Conservation (phyloP, 2,329 filamentous ascomycete species). For the Elsinoe perseae region DNA sequence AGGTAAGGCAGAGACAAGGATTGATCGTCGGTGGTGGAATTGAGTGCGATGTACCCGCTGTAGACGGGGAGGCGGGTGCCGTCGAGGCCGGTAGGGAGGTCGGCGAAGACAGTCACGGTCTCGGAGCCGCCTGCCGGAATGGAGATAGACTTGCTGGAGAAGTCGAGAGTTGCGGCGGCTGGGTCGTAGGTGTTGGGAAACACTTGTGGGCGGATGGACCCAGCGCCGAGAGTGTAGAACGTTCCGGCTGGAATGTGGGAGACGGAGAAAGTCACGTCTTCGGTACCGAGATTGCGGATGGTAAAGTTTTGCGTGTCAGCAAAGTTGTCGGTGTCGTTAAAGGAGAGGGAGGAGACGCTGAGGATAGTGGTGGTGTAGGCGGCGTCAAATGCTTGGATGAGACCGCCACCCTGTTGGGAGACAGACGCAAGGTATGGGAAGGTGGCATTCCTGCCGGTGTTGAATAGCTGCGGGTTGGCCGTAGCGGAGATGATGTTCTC, state of each 20-base stretch:
- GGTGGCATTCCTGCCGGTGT: constrained; percentile 24
- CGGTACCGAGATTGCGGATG: constrained; percentile 47
- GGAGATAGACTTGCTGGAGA: constrained; percentile 19
- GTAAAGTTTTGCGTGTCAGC: constrained; percentile 44
- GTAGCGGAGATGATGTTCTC: constrained; percentile 24
- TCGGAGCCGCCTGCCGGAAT: constrained; percentile 21
- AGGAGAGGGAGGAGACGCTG: constrained; percentile 50
- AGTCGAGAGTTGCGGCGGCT: constrained; percentile 20
- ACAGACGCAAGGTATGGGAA: constrained; percentile 39
- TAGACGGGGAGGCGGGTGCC: constrained; percentile 16
- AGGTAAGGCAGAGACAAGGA: constrained; percentile 30
- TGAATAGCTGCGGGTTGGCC: constrained; percentile 25
- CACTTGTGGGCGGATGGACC: constrained; percentile 18
- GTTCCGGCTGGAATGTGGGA: constrained; percentile 45
- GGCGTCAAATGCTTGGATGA: constrained; percentile 54
- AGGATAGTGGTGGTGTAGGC: constrained; percentile 48
- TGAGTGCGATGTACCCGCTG: constrained; percentile 26
- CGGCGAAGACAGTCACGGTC: constrained; percentile 21
- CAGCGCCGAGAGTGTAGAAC: constrained; percentile 42
- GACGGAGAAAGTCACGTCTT: constrained; percentile 46
- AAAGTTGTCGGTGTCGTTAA: constrained; percentile 58
- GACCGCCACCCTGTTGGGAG: constrained; percentile 53
- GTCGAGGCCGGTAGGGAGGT: constrained; percentile 21
- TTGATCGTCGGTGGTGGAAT: constrained; percentile 19
- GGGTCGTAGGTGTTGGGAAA: constrained; percentile 22